Evolutionary conservation across 1,284 basidiomycete species (phyloP), one percentile per base, ranked within the genome.

Genomic region (Ganoderma boninense): DNA sequence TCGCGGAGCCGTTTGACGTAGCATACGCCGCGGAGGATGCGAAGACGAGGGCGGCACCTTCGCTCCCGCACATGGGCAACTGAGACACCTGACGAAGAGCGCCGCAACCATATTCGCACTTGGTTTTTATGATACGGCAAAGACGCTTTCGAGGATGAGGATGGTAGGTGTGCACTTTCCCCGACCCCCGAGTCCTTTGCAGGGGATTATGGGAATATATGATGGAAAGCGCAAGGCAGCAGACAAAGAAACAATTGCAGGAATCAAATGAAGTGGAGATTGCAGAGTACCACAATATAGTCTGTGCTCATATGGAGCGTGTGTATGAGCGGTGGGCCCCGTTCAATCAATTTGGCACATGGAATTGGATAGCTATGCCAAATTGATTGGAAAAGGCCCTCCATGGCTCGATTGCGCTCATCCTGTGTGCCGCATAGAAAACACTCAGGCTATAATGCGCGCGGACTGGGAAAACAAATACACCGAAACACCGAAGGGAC

Each of bases 401-500:
- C 40, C 10, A 40, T 60, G 14, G n/a, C n/a, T 56, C 29, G 16
- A 14, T 20, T 6, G 14, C 29, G 29, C 26, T 11, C 54, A 14
- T 11, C 4, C 11, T 4, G 13, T 13, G 16, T 5, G 16, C 1
- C 26, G 10, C 11, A 32, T 26, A 18, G 13, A 56, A 32, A 2
- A 26, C 5, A 32, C 14, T 56, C 54, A 2, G 16, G 54, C 26
- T 14, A 16, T 6, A 32, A 56, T 18, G 26, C 16, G 13, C 6
- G 26, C n/a, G 16, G n/a, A 23, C 46, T n/a, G 23, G n/a, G n/a
- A 26, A 14, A 56, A 32, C 20, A 18, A 60, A 40, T 2, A 61
- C 4, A 60, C n/a, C 1, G 4, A 4, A 42, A 38, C 3, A 20
- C n/a, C 6, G n/a, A 29, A 29, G 18, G 40, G 56, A 77, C 77